Evolutionary conservation across 1,284 basidiomycete genomes (phyloP).

Genomic region (Cryptococcus jaspeensis): DNA sequence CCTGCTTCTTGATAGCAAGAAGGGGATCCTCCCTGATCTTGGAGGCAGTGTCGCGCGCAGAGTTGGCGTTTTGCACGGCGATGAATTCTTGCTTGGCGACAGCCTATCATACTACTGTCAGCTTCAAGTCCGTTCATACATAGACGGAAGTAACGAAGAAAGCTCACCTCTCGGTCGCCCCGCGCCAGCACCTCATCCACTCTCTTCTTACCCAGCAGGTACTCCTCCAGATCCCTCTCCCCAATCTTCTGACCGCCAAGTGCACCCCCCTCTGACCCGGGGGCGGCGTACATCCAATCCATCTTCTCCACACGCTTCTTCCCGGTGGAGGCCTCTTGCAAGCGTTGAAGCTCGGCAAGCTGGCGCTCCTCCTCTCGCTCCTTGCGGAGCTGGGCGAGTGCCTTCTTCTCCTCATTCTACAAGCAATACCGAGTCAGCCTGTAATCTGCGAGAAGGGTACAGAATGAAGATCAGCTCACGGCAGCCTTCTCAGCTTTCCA

Average conservation of each 20-base stretch:
- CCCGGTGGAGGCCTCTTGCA: constrained; percentile 92
- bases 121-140: not conserved
- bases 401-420: constrained; percentile 96
- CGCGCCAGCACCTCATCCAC: constrained; percentile 89
- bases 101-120: constrained; percentile 55
- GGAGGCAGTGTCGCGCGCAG: constrained; percentile 77
- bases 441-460: not conserved
- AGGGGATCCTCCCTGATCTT: constrained; percentile 97
- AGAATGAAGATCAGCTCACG: constrained; percentile 56
- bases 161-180: constrained; percentile 80
- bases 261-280: constrained; percentile 78
- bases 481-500: constrained; percentile 98
- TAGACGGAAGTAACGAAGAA: not conserved
- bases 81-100: constrained; percentile 88
- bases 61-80: constrained; percentile 89
- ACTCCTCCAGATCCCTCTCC: constrained; percentile 90
- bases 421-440: constrained; percentile 5
- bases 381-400: constrained; percentile 90
- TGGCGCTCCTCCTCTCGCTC: constrained; percentile 97
- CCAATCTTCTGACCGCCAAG: constrained; percentile 48
- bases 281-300: constrained; percentile 99
- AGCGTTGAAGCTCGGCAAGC: constrained; percentile 87
- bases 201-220: constrained; percentile 95
- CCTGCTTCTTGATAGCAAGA: constrained; percentile 94
- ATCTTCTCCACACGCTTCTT: constrained; percentile 89